Evolutionary conservation across 352 stramenopile genomes (phyloP).

Genomic region (Phytophthora tubulina): DNA sequence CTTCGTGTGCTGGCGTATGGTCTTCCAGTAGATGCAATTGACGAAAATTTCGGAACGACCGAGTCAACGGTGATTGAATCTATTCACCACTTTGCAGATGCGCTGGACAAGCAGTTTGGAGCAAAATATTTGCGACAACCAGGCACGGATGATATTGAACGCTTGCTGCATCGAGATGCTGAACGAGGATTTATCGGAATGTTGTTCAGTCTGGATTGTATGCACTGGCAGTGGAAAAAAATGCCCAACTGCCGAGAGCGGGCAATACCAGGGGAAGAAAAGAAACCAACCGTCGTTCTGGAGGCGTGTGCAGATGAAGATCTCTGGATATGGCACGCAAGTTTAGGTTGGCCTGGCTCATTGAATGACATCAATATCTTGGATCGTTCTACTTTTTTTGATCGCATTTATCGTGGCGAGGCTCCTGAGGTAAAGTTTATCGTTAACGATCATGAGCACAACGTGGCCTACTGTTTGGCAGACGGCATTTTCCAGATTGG

Average conservation of each 20-base stretch:
- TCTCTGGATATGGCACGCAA: not conserved
- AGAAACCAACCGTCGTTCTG: not conserved
- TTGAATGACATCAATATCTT: not conserved
- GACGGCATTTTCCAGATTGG: not conserved
- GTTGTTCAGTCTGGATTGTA: not conserved
- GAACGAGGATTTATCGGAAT: no score
- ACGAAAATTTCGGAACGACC: no score
- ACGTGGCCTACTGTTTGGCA: not conserved
- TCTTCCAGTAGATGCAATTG: no score
- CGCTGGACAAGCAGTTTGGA: no score
- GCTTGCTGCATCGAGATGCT: no score
- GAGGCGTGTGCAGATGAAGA: not conserved
- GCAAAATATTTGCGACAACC: no score
- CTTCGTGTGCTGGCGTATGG: no score
- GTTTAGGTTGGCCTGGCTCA: not conserved
- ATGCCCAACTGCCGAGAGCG: no score
- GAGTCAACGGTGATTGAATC: no score
- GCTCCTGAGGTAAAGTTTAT: not conserved
- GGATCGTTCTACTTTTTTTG: not conserved
- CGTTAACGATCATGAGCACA: not conserved
- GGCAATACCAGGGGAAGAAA: not conserved
- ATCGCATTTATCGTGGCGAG: not conserved
- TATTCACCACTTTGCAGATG: no score
- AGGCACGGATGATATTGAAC: no score
- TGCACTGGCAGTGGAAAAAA: constrained; percentile 10